Evolutionary conservation across 495 filamentous ascomycete genomes (phyloP), one percentile per base, ranked within the genome.

Genomic region (Jackrogersella multiformis): DNA sequence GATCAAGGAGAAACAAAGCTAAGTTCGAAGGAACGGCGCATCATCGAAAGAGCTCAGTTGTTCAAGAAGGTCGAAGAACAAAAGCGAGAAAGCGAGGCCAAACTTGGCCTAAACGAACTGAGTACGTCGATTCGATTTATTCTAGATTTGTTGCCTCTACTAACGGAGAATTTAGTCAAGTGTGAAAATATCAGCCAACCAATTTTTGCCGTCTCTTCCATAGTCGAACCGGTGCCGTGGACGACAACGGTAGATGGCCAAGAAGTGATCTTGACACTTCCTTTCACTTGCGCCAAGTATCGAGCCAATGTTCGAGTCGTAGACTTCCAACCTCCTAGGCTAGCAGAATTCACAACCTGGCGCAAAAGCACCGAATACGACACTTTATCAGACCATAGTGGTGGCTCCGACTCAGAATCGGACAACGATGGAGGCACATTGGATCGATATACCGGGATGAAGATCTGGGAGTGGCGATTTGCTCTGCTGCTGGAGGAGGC

Each of bases 391-490:
- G 79, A 84, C 30, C 24, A 42, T 5, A 68, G 73, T 45, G 76
- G 79, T 16, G 76, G 72, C 45, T 68, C 66, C 36, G 77, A 80
- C 20, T 78, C 72, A 5, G 75, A 76, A 26, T 51, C 46, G 4
- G 73, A 78, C n/a, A 71, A 64, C 57, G 76, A 76, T 32, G 56
- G 68, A 32, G 56, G 54, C 20, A 61, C 55, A 7, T 16, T 48
- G 16, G 23, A 52, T 42, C 44, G 64, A 8, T 73, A 69, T 24
- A 28, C 66, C 0, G 68, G 71, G 16, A n/a, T 51, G 4, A 77
- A 76, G 16, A 70, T 72, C 24, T 95, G 91, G 91, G 86, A 92
- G 71, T 96, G 92, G 92, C 85, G 86, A 21, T 96, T 96, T 69
- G 84, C 81, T 30, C 80, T 96, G 36, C 79, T 89, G 7, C 85